Evolutionary conservation across 148 eudicot genomes (phyloP).

Genomic region (Arbutus unedo): DNA sequence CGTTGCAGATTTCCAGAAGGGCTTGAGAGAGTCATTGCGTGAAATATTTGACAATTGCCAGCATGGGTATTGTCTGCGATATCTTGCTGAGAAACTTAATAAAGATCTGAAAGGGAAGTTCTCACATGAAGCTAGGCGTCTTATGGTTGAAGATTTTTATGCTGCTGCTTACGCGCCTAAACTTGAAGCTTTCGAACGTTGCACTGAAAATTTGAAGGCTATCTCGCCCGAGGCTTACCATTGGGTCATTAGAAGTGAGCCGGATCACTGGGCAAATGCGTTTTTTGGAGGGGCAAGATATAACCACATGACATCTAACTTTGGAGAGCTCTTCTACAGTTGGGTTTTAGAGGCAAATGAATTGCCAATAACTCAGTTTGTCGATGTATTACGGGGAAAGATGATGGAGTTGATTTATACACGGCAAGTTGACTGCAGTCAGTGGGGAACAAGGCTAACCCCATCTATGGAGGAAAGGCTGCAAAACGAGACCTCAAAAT

Average conservation of each 20-base stretch:
- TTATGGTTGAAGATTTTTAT: slow-evolving; percentile 49
- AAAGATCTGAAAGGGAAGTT: slow-evolving; percentile 46
- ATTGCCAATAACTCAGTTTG: slow-evolving; percentile 47
- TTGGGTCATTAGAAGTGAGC: slow-evolving; percentile 47
- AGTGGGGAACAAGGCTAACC: slow-evolving; percentile 41
- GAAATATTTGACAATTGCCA: slow-evolving; percentile 34
- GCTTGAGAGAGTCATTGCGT: slow-evolving; percentile 38
- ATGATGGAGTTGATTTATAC: slow-evolving; percentile 42
- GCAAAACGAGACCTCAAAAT: slow-evolving; percentile 34
- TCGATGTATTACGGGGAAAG: slow-evolving; percentile 42
- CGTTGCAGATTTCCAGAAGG: slow-evolving; percentile 51
- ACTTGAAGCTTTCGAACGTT: slow-evolving; percentile 38
- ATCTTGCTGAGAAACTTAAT: slow-evolving; percentile 48
- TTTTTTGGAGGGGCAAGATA: slow-evolving; percentile 45
- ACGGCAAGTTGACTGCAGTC: slow-evolving; percentile 35
- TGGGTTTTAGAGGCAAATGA: slow-evolving; percentile 50
- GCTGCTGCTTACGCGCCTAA: slow-evolving; percentile 50
- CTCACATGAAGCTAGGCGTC: slow-evolving; percentile 53
- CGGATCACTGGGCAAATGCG: slow-evolving; percentile 51
- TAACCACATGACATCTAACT: slow-evolving; percentile 40
- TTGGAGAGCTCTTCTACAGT: slow-evolving; percentile 40
- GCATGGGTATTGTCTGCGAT: slow-evolving; percentile 49
- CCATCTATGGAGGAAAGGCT: slow-evolving; percentile 48
- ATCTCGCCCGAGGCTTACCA: slow-evolving; percentile 53
- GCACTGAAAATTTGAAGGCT: slow-evolving; percentile 37